A percentile compares a stretch with the other conserved stretches of the same genome.
phyloP scores from a whole-genome alignment of 2,329 filamentous ascomycete species.

The Elsinoe fawcettii region DNA sequence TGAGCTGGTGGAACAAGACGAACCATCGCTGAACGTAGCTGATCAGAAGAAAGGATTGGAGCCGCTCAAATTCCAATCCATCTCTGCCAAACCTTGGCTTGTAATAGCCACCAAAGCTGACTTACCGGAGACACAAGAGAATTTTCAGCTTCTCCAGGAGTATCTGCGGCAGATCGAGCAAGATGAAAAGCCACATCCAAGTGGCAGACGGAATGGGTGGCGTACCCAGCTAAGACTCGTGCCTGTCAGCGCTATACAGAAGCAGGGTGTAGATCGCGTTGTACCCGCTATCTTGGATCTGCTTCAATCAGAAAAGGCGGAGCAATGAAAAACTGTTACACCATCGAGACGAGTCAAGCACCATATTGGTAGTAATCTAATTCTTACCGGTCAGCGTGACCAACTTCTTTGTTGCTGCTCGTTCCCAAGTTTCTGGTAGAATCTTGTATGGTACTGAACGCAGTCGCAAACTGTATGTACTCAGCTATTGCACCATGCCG shows the following conservation, averaged over 20 bases:
- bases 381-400: not conserved
- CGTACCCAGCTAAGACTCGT: constrained; percentile 53
- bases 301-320: constrained; percentile 30
- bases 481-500: not conserved
- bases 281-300: constrained; percentile 65
- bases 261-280: constrained; percentile 70
- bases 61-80: constrained; percentile 53
- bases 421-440: not conserved
- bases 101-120: constrained; percentile 93
- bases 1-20: not conserved
- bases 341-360: not conserved
- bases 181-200: constrained; percentile 63
- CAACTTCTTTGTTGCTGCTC: not conserved
- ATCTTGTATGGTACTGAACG: not conserved
- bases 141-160: constrained; percentile 60
- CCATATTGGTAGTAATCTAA: not conserved
- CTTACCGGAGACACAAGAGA: constrained; percentile 66
- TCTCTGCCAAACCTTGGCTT: constrained; percentile 94
- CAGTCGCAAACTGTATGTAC: not conserved
- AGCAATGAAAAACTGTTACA: not conserved
- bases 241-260: constrained; percentile 82
- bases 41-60: constrained; percentile 30
- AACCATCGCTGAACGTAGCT: not conserved
- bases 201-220: constrained; percentile 57
- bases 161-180: constrained; percentile 63